Base-by-base conservation (phyloP, 2,329 filamentous ascomycete genomes). In the Podosphaera fusca region DNA sequence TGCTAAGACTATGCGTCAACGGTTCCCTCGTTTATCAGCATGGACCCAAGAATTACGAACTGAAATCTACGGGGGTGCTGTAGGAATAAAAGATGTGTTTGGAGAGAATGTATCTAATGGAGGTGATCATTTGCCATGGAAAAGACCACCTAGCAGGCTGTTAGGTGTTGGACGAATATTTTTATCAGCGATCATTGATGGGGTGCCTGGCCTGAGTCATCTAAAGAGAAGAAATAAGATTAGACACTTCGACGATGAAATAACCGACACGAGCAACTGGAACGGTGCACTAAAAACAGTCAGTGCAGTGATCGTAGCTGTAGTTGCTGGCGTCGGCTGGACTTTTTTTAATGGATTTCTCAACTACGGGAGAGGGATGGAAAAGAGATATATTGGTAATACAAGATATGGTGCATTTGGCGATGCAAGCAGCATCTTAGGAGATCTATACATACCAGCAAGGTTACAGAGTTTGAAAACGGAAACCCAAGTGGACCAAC, bases 1-100 rank as follows among this genome's bases (percentile, higher is more conserved):
- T 4, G 71, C 72, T 58, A 74, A 79, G 55, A 74, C 75, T 0
- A 73, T 85, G 64, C 67, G 70, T 57, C 68, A 67, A 30, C 76
- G 78, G 58, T 74, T 72, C 50, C 67, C 71, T 2, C 65, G 63
- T 5, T 60, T 79, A 34, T 69, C 70, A 34, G 62, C 60, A 5
- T 79, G 74, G 66, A 70, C 71, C 2, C 67, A 72, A 53, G 68
- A 68, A 34, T 63, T 73, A 61, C 64, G 67, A 34, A 58, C 60
- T 4, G 60, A 63, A 36, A 69, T 70, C 49, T 74, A 71, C 60
- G 72, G 71, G 31, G 59, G 60, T n/a, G 56, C 60, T 21, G 60
- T 65, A n/a, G 63, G 60, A 21, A 35, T 63, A 1, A 56, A 62
- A 31, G 62, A 67, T 63, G 63, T 64, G 0, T 66, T 63, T 55